Evolutionary conservation across 257 asterid genomes (phyloP), one percentile per base, ranked within the genome.

Genomic region (Nicotiana attenuata): DNA sequence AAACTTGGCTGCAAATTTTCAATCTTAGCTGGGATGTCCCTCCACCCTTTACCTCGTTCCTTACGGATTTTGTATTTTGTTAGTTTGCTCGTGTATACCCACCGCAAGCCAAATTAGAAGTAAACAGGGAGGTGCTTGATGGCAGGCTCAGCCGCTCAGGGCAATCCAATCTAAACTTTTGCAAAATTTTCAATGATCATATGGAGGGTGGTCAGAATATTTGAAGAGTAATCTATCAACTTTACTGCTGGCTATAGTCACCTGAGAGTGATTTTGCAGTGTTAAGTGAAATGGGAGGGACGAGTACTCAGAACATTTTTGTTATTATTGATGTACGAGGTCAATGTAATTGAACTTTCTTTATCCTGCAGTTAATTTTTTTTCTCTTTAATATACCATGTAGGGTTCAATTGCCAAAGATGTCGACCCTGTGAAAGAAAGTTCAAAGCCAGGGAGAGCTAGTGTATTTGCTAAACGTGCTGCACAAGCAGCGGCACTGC

Each of bases 401-500:
- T 87, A 95, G 99, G 94, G 94, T 35, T 82, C 94, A 67, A 66
- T 76, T 75, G 55, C 81, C 26, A 93, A 91, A 90, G 98, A 92
- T 82, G 83, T 71, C 75, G 97, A 93, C 87, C 80, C 92, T 75
- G 85, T 64, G 68, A 95, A 90, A 82, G 98, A 92, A 84, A 91
- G 83, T 69, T 85, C 87, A 83, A 92, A 88, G 86, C 91, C 92
- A 55, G 99, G 90, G 85, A 89, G 92, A 88, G 88, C 89, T 33
- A 86, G 87, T 81, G 93, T 85, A 26, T 91, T 88, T 89, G 84
- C 92, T 78, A 95, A 92, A 88, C 91, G 97, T 67, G 84, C 92
- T 80, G 87, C 90, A 14, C 89, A 83, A 67, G 82, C 85, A 22
- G 87, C 89, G 53, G 82, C 92, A 41, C 69, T 89, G 68, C 90